Conservation (phyloP, 306 rosid genomes). For the Dryas alaskensis region DNA sequence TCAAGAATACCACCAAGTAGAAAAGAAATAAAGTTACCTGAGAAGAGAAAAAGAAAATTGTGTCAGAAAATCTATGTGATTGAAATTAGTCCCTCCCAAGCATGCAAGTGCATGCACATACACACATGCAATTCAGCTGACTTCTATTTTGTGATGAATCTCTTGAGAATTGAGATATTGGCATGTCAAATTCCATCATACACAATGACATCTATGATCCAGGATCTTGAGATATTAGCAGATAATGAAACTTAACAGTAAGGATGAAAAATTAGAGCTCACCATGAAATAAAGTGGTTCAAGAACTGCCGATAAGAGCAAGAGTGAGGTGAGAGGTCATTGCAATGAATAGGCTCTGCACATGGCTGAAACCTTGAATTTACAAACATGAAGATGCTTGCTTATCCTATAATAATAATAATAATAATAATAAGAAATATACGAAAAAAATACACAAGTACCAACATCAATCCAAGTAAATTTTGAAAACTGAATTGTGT, state of each 20-base stretch:
- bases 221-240: background rate
- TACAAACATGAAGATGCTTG: background rate
- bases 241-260: background rate
- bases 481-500: background rate
- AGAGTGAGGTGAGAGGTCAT: background rate
- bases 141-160: background rate
- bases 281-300: background rate
- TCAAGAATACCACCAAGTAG: background rate
- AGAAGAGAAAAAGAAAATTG: background rate
- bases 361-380: constrained; percentile 6
- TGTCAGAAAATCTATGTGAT: background rate
- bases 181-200: background rate
- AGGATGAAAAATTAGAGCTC: background rate
- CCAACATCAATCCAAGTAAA: background rate
- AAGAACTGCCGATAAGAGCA: background rate
- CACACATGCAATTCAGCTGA: background rate
- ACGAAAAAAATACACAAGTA: background rate
- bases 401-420: background rate
- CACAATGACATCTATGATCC: background rate
- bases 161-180: background rate
- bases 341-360: background rate
- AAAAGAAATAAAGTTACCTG: constrained; percentile 7
- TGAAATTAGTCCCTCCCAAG: no score
- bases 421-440: background rate
- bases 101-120: background rate